Base-by-base conservation (phyloP, 371 early-diverging fungal genomes). In the Mortierella sp. region DNA sequence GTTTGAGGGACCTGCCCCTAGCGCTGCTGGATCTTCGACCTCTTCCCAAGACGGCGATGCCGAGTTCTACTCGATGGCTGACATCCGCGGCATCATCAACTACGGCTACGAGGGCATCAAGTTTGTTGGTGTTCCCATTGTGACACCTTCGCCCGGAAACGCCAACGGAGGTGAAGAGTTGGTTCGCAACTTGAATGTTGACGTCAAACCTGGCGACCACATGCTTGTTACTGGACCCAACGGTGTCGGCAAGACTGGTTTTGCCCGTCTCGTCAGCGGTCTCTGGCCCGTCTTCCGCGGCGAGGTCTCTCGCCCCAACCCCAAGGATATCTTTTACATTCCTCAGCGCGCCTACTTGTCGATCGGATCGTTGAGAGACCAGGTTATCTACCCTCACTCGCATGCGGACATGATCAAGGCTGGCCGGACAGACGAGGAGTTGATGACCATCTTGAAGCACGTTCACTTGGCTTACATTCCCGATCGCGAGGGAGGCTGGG, bases 281-380 rank as follows among this genome's bases (percentile, higher is more conserved):
- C 89, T 98, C n/a, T 98, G 98, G 98, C 97, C 97, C 13, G 91
- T 93, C 16, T 95, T 94, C 89, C 89, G 93, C 89, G 96, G 97
- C 31, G 88, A 82, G n/a, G 78, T 96, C 43, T 82, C 90, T n/a
- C 90, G 92, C 57, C 96, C 96, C 61, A 76, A 82, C 34, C 90
- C 92, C 31, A 86, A 89, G 28, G 93, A 95, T 70, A 95, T 97
- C 74, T 92, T 97, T 78, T 97, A 96, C 88, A 93, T 98, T 71
- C 97, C 98, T 59, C 97, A 97, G 88, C 93, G 96, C 24, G 96
- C 98, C 44, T 98, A 97, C 81, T 91, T 98, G 26, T 94, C 95
- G 72, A 88, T 95, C 40, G 98, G 98, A 31, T 93, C 94, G 6
- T 86, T 98, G 76, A 90, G 97, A 75, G 97, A 97, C 71, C 97